Conservation (phyloP, 1,139 yeast genomes). For the Taphrina populina region DNA sequence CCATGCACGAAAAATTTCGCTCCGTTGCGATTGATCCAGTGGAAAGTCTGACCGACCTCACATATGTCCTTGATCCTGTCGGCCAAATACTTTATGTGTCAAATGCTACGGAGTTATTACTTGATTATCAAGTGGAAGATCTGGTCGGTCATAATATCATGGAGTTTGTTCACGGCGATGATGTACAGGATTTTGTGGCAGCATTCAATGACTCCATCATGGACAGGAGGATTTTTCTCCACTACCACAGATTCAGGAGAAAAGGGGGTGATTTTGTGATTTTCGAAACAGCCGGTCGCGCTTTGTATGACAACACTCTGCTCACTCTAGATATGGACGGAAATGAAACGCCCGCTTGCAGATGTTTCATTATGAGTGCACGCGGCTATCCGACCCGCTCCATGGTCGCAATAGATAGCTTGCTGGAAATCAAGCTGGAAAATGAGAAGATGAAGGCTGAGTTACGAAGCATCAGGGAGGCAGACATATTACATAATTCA, state of each 20-base stretch:
- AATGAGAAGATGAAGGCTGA: slow-evolving; percentile 35
- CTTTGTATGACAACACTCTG: slow-evolving; percentile 33
- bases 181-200: slow-evolving; percentile 40
- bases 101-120: slow-evolving; percentile 38
- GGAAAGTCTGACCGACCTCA: slow-evolving; percentile 34
- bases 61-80: slow-evolving; percentile 38
- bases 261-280: slow-evolving; percentile 27
- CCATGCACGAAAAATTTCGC: too few species aligned
- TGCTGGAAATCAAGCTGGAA: slow-evolving; percentile 38
- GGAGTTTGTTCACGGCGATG: slow-evolving; percentile 42
- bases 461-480: slow-evolving; percentile 12
- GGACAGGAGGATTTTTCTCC: slow-evolving; percentile 3
- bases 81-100: slow-evolving; percentile 40
- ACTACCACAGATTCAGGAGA: slow-evolving; percentile 31
- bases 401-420: slow-evolving; percentile 36
- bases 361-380: slow-evolving; percentile 38
- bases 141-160: slow-evolving; percentile 37
- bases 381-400: slow-evolving; percentile 35
- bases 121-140: slow-evolving; percentile 38
- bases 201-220: slow-evolving; percentile 30
- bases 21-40: slow-evolving; percentile 7
- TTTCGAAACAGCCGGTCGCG: slow-evolving; percentile 37
- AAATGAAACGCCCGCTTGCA: slow-evolving; percentile 32
- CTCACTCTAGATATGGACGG: slow-evolving; percentile 7
- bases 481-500: too few species aligned